Conservation (phyloP, 2,329 filamentous ascomycete species). For the Leptographium wingfieldii region DNA sequence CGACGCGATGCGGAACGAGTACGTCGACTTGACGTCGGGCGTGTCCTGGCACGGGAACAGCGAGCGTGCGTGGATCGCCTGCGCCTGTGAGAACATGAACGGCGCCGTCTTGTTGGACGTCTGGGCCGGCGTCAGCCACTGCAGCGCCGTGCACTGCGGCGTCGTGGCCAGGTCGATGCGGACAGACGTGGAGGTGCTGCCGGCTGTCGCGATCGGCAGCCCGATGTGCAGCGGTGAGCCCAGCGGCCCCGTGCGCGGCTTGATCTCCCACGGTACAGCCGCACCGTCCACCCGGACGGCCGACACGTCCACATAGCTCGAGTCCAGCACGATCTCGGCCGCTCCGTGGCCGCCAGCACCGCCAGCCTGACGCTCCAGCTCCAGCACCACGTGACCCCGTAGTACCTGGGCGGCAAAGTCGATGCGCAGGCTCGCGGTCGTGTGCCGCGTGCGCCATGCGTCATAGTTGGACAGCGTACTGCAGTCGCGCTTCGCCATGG, state of each 20-base stretch:
- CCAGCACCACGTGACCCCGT: conserved; percentile 62
- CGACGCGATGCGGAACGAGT: conserved; percentile 77
- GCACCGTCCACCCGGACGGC: conserved; percentile 57
- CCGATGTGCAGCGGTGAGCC: conserved; percentile 57
- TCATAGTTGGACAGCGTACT: conserved; percentile 89
- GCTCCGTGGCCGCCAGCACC: conserved; percentile 33
- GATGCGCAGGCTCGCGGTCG: conserved; percentile 66
- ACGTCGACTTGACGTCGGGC: conserved; percentile 92
- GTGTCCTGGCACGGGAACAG: conserved; percentile 97
- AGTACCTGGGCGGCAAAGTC: conserved; percentile 72
- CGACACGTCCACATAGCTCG: conserved; percentile 66
- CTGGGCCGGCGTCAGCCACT: conserved; percentile 89
- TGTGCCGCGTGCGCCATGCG: conserved; percentile 74
- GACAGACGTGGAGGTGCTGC: conserved; percentile 34
- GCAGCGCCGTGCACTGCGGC: conserved; percentile 75
- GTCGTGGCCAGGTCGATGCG: conserved; percentile 70
- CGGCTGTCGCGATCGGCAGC: conserved; percentile 43
- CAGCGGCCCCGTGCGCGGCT: conserved; percentile 59
- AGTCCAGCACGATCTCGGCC: conserved; percentile 76
- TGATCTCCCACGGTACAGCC: conserved; percentile 54
- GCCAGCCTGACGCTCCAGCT: conserved; percentile 52
- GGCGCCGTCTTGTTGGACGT: conserved; percentile 92
- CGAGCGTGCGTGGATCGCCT: conserved; percentile 88
- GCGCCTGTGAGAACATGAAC: conserved; percentile 97
- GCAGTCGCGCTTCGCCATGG: conserved; percentile 49